A percentile compares a stretch with the other conserved stretches of the same genome.
Evolutionary conservation across 768 basidiomycete genomes (phyloP).

Genomic region (Kwoniella mangroviensis): DNA sequence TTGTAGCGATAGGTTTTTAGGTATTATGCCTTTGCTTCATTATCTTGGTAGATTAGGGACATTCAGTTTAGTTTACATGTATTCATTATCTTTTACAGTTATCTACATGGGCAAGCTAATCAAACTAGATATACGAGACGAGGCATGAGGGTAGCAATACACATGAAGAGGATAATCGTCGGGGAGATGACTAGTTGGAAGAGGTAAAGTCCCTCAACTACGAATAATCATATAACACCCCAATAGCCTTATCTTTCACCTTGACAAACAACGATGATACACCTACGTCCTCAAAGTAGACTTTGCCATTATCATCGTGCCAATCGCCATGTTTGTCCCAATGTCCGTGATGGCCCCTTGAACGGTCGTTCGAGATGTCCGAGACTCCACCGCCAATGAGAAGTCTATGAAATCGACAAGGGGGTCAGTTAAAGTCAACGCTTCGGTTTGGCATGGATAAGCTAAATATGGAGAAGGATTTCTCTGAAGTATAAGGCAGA

Average conservation of each 20-base stretch:
- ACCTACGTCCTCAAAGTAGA: neutral
- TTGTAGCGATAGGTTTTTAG: neutral
- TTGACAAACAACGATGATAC: neutral
- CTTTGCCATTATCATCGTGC: constrained; percentile 34
- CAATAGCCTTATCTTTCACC: constrained; percentile 9
- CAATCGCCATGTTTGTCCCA: constrained; percentile 52
- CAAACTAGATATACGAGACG: neutral
- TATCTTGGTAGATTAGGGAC: too few species aligned
- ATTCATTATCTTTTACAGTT: neutral
- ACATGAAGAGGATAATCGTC: too few species aligned
- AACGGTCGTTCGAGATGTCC: constrained; percentile 29
- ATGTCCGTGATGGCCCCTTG: constrained; percentile 41
- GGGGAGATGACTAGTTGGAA: too few species aligned
- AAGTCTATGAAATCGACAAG: too few species aligned
- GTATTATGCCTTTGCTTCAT: too few species aligned
- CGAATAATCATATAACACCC: constrained; percentile 7
- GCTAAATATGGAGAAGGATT: too few species aligned
- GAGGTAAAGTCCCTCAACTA: neutral
- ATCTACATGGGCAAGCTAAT: neutral
- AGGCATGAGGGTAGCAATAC: neutral
- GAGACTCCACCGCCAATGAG: constrained; percentile 45
- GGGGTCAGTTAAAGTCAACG: too few species aligned
- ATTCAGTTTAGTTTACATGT: neutral
- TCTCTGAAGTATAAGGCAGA: too few species aligned
- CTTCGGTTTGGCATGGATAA: too few species aligned